Percentiles rank a stretch among this genome's conserved stretches.
Evolutionary conservation across 75 land plant genomes (phyloP).

Genomic region (Cunninghamia lanceolata): DNA sequence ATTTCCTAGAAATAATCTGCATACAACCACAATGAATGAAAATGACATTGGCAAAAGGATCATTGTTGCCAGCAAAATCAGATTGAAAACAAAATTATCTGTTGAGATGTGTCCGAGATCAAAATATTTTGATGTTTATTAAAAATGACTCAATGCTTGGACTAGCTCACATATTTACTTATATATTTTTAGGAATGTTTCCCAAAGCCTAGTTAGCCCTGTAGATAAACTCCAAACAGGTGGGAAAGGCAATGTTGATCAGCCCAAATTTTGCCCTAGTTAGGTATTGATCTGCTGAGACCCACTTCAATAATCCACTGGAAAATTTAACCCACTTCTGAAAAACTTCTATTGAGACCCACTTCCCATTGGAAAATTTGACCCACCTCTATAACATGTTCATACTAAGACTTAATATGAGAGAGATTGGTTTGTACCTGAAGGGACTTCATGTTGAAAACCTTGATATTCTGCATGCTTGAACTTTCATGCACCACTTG

Average conservation of each 20-base stretch:
- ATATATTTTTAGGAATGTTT: background rate
- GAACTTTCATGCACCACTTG: background rate
- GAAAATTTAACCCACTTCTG: background rate
- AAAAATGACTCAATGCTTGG: background rate
- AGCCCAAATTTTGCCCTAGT: background rate
- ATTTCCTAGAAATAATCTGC: background rate
- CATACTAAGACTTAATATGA: background rate
- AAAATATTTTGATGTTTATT: background rate
- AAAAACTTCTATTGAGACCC: background rate
- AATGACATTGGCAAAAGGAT: background rate
- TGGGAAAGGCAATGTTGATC: background rate
- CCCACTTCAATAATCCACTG: background rate
- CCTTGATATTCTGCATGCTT: background rate
- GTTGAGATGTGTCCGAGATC: background rate
- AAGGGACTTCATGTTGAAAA: background rate
- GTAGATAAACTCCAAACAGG: background rate
- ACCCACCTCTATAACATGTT: background rate
- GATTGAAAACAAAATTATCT: background rate
- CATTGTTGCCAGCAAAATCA: background rate
- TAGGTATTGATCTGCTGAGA: background rate
- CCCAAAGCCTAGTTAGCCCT: background rate
- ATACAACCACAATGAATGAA: background rate
- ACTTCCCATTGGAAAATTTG: background rate
- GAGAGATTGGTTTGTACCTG: background rate
- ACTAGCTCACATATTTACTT: background rate